These are phyloP conservation scores for Dioscorea dumetorum DNA, from an alignment of 106 monocot genomes.

Conservation along the genomic window DNA sequence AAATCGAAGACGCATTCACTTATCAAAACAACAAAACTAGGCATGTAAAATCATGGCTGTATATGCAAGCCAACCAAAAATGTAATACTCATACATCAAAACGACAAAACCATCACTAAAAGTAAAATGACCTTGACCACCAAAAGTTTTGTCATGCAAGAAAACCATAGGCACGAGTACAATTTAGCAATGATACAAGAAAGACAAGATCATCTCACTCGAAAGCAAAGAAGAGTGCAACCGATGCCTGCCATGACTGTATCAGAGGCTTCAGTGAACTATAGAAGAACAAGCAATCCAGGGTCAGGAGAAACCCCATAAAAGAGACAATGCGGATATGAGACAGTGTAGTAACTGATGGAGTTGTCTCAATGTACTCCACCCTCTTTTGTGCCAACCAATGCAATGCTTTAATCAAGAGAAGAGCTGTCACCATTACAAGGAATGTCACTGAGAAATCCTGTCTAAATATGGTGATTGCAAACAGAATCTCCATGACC, in stretches of 20 bases:
- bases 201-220: slow-evolving; percentile 52
- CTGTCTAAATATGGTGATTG: slow-evolving; percentile 91
- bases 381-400: slow-evolving; percentile 97
- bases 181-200: no score
- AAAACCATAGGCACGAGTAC: no score
- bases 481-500: slow-evolving; percentile 91
- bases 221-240: slow-evolving; percentile 84
- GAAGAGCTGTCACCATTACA: slow-evolving; percentile 72
- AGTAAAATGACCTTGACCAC: no score
- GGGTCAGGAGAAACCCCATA: slow-evolving; percentile 61
- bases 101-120: no score
- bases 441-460: slow-evolving; percentile 81
- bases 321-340: slow-evolving; percentile 79
- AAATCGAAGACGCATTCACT: no score
- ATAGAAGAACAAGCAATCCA: slow-evolving; percentile 68
- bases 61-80: no score
- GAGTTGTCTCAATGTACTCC: slow-evolving; percentile 93
- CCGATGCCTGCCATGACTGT: slow-evolving; percentile 58
- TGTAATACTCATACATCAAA: no score
- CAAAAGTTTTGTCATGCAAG: no score
- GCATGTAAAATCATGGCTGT: no score
- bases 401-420: slow-evolving; percentile 82
- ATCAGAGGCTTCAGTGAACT: slow-evolving; percentile 48
- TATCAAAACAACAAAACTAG: no score
- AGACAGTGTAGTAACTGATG: slow-evolving; percentile 65